phyloP scores from a whole-genome alignment of 345 rosid species.

The Boechera divaricarpa region DNA sequence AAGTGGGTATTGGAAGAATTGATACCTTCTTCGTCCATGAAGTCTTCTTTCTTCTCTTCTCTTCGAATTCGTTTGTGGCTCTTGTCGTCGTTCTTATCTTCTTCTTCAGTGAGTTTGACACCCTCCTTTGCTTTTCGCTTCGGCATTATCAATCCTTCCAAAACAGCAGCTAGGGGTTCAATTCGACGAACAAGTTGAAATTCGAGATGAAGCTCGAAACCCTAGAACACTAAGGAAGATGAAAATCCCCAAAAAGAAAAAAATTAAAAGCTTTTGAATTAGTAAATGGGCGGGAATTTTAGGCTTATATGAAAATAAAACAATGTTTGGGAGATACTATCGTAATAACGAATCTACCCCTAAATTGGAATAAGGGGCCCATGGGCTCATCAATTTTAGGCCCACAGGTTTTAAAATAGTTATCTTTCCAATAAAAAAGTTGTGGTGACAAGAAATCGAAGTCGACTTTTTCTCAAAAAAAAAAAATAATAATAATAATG shows the following conservation, averaged over 20 bases:
- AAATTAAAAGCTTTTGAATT: too few species aligned
- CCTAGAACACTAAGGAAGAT: too few species aligned
- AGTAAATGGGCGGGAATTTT: too few species aligned
- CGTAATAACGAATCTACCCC: background rate
- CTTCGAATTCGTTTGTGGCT: slow-evolving; percentile 18
- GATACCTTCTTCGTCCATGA: slow-evolving; percentile 41
- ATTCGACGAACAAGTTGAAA: background rate
- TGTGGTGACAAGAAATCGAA: background rate
- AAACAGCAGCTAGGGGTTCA: background rate
- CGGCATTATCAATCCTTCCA: slow-evolving; percentile 32
- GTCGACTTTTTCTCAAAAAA: background rate
- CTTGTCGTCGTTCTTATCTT: background rate
- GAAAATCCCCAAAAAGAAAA: too few species aligned
- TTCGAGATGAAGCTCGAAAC: too few species aligned
- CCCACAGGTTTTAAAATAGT: background rate
- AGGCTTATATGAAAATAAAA: background rate
- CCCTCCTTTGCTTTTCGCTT: slow-evolving; percentile 40
- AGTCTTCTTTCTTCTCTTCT: slow-evolving; percentile 17
- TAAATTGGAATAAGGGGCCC: slow-evolving; percentile 7
- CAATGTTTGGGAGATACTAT: background rate
- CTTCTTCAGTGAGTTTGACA: slow-evolving; percentile 38
- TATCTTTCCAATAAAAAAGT: background rate
- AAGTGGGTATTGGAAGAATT: background rate
- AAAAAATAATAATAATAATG: background rate
- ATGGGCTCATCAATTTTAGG: background rate